These are phyloP conservation scores for Canavalia ensiformis DNA, from an alignment of 306 rosid species.

Conservation along the genomic window DNA sequence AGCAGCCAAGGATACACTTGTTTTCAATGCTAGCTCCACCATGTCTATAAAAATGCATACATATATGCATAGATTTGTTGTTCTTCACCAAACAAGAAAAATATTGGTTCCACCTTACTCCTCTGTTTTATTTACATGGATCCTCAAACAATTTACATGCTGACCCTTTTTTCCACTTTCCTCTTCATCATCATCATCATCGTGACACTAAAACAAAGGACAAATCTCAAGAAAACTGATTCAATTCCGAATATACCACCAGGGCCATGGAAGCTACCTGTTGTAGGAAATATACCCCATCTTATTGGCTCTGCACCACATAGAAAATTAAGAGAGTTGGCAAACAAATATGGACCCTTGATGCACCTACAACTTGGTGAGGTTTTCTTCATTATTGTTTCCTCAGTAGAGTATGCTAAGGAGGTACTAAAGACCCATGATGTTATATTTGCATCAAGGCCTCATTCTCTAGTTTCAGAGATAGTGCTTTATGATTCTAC, in stretches of 20 bases:
- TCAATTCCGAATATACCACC: slow-evolving; percentile 5
- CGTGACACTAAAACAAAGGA: not conserved
- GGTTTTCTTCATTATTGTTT: slow-evolving; percentile 43
- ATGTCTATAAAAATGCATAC: no score
- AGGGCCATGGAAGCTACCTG: slow-evolving; percentile 20
- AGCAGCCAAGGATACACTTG: no score
- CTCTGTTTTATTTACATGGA: no score
- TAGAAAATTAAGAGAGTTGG: not conserved
- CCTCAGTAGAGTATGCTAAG: slow-evolving; percentile 53
- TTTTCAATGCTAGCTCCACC: no score
- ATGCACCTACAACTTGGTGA: slow-evolving; percentile 50
- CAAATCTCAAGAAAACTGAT: slow-evolving; percentile 2
- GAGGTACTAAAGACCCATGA: slow-evolving; percentile 53
- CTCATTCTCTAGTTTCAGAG: not conserved
- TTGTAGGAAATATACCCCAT: not conserved
- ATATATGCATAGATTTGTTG: no score
- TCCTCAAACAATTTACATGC: no score
- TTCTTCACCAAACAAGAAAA: no score
- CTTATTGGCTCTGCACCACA: slow-evolving; percentile 45
- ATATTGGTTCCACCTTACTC: no score
- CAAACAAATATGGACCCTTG: no score
- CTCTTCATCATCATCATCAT: not conserved
- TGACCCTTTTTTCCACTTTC: not conserved
- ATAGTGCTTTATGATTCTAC: slow-evolving; percentile 27
- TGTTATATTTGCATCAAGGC: slow-evolving; percentile 42